Base-by-base conservation (phyloP, 1,284 basidiomycete genomes). In the Limonomyces culmigenus region DNA sequence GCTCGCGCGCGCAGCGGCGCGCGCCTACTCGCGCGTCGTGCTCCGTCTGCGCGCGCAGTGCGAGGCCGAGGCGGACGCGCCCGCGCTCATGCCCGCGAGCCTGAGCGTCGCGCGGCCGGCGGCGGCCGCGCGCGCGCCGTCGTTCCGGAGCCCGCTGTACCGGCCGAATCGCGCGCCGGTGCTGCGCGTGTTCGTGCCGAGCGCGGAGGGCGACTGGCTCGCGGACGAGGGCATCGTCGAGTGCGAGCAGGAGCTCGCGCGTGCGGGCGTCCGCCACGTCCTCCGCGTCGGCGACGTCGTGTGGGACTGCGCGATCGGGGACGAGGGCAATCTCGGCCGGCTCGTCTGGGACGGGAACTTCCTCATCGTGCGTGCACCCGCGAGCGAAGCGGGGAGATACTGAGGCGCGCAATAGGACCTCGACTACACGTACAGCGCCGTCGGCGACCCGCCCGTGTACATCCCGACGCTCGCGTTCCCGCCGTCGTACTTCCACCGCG, bases 271-370 rank as follows among this genome's bases (percentile, higher is more conserved):
- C 31, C 8, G 8, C 10, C 11, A 6, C 10, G 49, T 80, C 33
- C 51, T 87, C 51, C 60, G 74, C 27, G 58, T 71, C 16, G 83
- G 83, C 0, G 83, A 87, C 50, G 70, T 86, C 1, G 68, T 86
- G 10, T 86, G 81, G 80, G 83, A 86, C 48, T 60, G 73, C 11
- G 83, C 80, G 2, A 74, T 81, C 1, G 77, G 77, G 3, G 81
- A 86, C 46, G 81, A 86, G 49, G 78, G 74, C 1, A 87, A 87
- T 50, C 61, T 73, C 2, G 83, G 83, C 12, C 55, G 77, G 42
- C 50, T 87, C 52, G 60, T 85, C 6, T 87, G 81, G 79, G 83
- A 86, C 49, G 83, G 81, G 18, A 71, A 68, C 42, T 86, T 84
- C 54, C 62, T 87, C 6, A 70, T 86, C 44, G 81, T 86, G 48